Evolutionary conservation across 768 basidiomycete species (phyloP).

Genomic region (Suillus clintonianus): DNA sequence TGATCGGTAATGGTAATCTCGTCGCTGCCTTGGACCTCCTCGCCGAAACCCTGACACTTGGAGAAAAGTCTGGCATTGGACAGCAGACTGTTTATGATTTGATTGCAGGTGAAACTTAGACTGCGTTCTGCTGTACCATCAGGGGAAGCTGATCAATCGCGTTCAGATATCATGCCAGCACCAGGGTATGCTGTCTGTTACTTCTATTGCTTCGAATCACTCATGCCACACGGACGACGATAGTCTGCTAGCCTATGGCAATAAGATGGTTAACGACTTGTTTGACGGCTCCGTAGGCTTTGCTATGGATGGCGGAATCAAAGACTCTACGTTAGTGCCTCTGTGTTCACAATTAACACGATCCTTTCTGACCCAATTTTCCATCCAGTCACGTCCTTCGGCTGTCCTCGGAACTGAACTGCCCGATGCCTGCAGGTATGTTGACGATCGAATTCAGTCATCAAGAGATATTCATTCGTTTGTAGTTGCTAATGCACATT

Average conservation of each 20-base stretch:
- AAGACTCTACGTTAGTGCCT: slow-evolving; percentile 64
- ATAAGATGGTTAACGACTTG: slow-evolving; percentile 69
- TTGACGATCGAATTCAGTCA: not conserved
- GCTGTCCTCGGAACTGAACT: slow-evolving; percentile 63
- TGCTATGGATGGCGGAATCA: slow-evolving; percentile 83
- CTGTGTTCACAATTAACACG: not conserved
- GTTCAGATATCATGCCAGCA: slow-evolving; percentile 66
- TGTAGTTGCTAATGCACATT: slow-evolving; percentile 65
- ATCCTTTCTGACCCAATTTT: slow-evolving; percentile 10
- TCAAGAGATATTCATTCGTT: not conserved
- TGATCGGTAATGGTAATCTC: slow-evolving; percentile 80
- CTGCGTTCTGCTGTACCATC: not conserved
- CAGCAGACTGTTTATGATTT: slow-evolving; percentile 55
- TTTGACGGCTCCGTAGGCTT: slow-evolving; percentile 81
- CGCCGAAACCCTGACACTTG: slow-evolving; percentile 81
- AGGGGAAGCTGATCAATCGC: slow-evolving; percentile 17
- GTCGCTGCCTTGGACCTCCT: slow-evolving; percentile 78
- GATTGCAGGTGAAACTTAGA: slow-evolving; percentile 51
- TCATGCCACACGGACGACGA: not conserved
- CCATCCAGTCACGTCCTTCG: slow-evolving; percentile 62
- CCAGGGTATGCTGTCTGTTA: slow-evolving; percentile 42
- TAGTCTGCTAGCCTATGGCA: slow-evolving; percentile 58
- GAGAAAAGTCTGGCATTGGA: slow-evolving; percentile 81
- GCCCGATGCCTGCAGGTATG: slow-evolving; percentile 59
- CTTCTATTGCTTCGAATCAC: not conserved